These are phyloP conservation scores for Antitrichia curtipendula DNA, from an alignment of 225 moss, liverwort and hornwort genomes.

Conservation along the genomic window DNA sequence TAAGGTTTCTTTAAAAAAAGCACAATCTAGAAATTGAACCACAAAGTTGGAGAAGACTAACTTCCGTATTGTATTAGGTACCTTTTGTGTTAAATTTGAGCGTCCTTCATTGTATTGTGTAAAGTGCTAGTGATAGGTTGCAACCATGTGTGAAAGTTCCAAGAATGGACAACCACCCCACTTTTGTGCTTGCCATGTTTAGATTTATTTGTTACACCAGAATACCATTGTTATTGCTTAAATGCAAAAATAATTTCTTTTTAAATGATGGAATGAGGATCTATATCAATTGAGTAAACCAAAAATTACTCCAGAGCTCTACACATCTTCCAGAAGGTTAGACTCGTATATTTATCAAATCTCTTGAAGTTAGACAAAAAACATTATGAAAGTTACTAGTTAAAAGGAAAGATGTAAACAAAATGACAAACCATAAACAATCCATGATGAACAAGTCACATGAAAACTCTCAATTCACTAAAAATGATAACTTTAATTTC, in stretches of 20 bases:
- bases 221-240: background rate
- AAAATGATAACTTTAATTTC: background rate
- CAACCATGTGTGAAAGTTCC: background rate
- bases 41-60: background rate
- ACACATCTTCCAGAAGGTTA: rapidly evolving
- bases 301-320: background rate
- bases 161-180: background rate
- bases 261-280: background rate
- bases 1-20: background rate
- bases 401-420: background rate
- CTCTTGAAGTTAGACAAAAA: background rate
- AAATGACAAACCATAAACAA: rapidly evolving
- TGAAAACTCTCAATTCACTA: background rate
- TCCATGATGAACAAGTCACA: background rate
- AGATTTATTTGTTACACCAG: rapidly evolving
- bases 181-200: rapidly evolving
- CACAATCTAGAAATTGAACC: background rate
- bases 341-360: background rate
- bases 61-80: background rate
- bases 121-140: too few relatives aligned
- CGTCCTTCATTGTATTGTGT: background rate
- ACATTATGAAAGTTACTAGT: background rate
- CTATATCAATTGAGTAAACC: background rate
- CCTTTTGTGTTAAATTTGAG: background rate
- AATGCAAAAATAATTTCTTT: background rate